phyloP scores from a whole-genome alignment of 345 rosid species.

The Arabidopsis thaliana region DNA sequence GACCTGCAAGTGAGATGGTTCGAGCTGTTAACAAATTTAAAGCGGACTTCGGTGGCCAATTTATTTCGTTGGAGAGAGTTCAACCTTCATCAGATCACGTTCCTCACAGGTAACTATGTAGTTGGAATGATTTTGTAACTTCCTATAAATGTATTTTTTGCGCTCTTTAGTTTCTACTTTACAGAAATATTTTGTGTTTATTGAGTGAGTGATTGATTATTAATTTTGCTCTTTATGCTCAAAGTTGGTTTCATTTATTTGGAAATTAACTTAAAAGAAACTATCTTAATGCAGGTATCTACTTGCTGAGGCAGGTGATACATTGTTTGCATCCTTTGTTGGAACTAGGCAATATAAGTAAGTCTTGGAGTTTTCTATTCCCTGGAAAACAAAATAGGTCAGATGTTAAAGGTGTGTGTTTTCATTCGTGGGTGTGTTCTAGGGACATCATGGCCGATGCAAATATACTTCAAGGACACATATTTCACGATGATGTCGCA shows the following conservation, averaged over 20 bases:
- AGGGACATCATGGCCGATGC: constrained; percentile 97
- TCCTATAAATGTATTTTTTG: neutral
- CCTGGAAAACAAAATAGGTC: neutral
- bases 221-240: neutral
- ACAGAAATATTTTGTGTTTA: neutral
- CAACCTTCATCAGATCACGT: constrained; percentile 96
- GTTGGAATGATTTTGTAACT: neutral
- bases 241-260: constrained; percentile 4
- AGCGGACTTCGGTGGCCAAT: constrained; percentile 94
- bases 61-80: constrained; percentile 84
- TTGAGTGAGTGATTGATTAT: neutral
- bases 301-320: constrained; percentile 94
- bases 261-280: neutral
- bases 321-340: constrained; percentile 92
- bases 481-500: constrained; percentile 78
- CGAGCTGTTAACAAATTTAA: constrained; percentile 92
- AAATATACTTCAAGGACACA: constrained; percentile 90
- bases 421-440: constrained; percentile 38
- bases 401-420: constrained; percentile 19
- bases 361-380: constrained; percentile 35
- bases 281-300: constrained; percentile 60
- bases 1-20: constrained; percentile 85
- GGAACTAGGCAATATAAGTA: constrained; percentile 98
- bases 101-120: constrained; percentile 72
- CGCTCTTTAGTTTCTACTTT: neutral